These are phyloP conservation scores for Halophytophthora batemanensis DNA, from an alignment of 352 stramenopile species.

Conservation along the genomic window DNA sequence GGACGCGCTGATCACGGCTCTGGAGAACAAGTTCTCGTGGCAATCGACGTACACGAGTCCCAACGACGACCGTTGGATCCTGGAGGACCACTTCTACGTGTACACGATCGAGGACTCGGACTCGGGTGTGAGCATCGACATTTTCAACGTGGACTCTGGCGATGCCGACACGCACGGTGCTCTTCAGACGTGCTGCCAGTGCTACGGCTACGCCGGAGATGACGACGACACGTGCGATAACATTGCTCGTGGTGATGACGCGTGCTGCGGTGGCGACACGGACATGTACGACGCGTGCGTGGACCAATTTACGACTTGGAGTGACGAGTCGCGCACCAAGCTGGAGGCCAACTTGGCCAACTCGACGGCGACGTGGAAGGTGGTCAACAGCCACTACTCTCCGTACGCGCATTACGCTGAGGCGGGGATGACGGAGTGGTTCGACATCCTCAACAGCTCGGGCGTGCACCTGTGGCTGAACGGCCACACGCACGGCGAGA, in stretches of 20 bases:
- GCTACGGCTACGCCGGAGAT: slow-evolving; percentile 51
- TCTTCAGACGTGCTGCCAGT: slow-evolving; percentile 58
- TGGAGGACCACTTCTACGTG: slow-evolving; percentile 62
- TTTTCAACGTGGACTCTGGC: slow-evolving; percentile 68
- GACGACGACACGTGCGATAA: slow-evolving; percentile 42
- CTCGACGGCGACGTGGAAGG: slow-evolving; percentile 65
- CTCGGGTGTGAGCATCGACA: slow-evolving; percentile 53
- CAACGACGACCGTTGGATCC: slow-evolving; percentile 54
- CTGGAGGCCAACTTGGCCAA: slow-evolving; percentile 35
- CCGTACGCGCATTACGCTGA: slow-evolving; percentile 51
- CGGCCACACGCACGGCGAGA: slow-evolving; percentile 66
- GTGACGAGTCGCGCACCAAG: slow-evolving; percentile 40
- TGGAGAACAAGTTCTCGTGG: slow-evolving; percentile 53
- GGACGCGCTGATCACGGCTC: slow-evolving; percentile 24
- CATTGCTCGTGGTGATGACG: slow-evolving; percentile 37
- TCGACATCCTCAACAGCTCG: slow-evolving; percentile 34
- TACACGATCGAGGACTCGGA: slow-evolving; percentile 35
- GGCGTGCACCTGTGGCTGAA: slow-evolving; percentile 44
- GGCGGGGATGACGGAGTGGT: slow-evolving; percentile 41
- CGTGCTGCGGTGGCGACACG: slow-evolving; percentile 36
- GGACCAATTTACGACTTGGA: slow-evolving; percentile 36
- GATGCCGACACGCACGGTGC: slow-evolving; percentile 52
- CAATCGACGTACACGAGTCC: slow-evolving; percentile 50
- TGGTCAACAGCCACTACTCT: slow-evolving; percentile 70
- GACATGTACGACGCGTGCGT: slow-evolving; percentile 45